Evolutionary conservation across 345 rosid species (phyloP).

Genomic region (Hevea brasiliensis): DNA sequence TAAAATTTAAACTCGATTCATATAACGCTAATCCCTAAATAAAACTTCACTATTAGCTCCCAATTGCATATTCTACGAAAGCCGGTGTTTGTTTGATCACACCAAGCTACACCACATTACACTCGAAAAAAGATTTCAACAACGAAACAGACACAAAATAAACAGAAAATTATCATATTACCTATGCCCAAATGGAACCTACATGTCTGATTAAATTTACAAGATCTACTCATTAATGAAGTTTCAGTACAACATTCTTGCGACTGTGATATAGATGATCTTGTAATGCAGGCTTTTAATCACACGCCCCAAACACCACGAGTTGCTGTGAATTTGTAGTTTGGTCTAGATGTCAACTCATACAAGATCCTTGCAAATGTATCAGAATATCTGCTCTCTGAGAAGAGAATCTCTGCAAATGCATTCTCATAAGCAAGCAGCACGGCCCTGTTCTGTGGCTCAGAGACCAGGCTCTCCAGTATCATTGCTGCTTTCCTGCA

Average conservation of each 20-base stretch:
- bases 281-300: conserved; percentile 13
- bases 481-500: conserved; percentile 96
- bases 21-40: too few species aligned
- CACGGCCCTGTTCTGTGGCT: conserved; percentile 82
- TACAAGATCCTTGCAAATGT: conserved; percentile 88
- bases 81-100: too few species aligned
- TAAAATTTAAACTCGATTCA: too few species aligned
- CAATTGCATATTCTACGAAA: too few species aligned
- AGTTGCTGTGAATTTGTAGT: conserved; percentile 76
- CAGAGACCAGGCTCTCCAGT: conserved; percentile 83
- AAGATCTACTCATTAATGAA: neutral
- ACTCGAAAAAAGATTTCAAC: neutral
- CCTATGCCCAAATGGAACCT: neutral
- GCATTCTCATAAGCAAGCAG: conserved; percentile 85
- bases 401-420: conserved; percentile 85
- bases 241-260: conserved; percentile 5
- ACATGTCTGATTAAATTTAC: conserved; percentile 11
- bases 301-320: conserved; percentile 94
- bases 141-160: neutral
- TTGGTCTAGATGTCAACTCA: conserved; percentile 87
- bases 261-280: conserved; percentile 1
- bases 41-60: too few species aligned
- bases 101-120: too few species aligned
- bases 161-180: neutral
- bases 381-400: conserved; percentile 81